These are phyloP conservation scores for Spathaspora boniae DNA, from an alignment of 805 yeast species.

Conservation along the genomic window DNA sequence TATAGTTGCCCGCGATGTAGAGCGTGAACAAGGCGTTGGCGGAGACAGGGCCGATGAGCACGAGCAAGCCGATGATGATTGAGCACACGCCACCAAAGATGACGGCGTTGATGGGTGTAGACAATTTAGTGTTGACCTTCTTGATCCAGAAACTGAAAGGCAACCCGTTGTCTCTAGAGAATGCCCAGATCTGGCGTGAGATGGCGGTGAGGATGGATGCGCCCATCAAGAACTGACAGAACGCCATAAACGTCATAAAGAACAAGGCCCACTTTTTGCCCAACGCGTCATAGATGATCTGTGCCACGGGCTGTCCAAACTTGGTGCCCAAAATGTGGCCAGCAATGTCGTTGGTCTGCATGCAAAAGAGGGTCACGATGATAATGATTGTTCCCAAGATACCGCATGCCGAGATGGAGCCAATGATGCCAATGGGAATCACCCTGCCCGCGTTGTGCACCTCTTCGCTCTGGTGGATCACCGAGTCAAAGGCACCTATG, in stretches of 20 bases:
- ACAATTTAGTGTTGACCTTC: constrained; percentile 20
- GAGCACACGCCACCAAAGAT: constrained; percentile 33
- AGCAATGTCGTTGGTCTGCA: constrained; percentile 20
- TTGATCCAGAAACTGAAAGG: constrained; percentile 25
- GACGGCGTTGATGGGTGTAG: constrained; percentile 27
- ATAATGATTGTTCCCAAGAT: constrained; percentile 22
- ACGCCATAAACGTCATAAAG: constrained; percentile 26
- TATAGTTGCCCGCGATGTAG: constrained; percentile 57
- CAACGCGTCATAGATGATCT: constrained; percentile 24
- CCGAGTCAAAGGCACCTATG: constrained; percentile 33
- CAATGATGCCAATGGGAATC: constrained; percentile 30
- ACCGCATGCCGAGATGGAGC: constrained; percentile 24
- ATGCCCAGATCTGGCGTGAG: constrained; percentile 28
- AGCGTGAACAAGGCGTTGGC: constrained; percentile 41
- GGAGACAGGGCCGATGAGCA: constrained; percentile 39
- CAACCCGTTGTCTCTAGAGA: constrained; percentile 29
- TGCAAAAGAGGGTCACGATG: constrained; percentile 21
- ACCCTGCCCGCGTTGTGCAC: constrained; percentile 22
- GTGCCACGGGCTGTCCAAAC: constrained; percentile 29
- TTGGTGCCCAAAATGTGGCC: constrained; percentile 17
- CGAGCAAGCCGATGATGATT: constrained; percentile 35
- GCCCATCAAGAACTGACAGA: constrained; percentile 30
- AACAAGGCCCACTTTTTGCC: constrained; percentile 29
- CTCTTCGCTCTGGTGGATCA: constrained; percentile 31
- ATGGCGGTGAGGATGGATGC: constrained; percentile 28